phyloP scores from a whole-genome alignment of 345 rosid species.

The Arabidopsis thaliana region TAIR10.1 NC_003071.7:13594501-13595000 shows the following conservation, averaged over 20 bases:
- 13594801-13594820: slow-evolving; percentile 67
- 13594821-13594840: slow-evolving; percentile 66
- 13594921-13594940: slow-evolving; percentile 76
- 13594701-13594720: not conserved
- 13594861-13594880: not conserved
- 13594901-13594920: slow-evolving; percentile 46
- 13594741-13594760: slow-evolving; percentile 55
- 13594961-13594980: slow-evolving; percentile 58
- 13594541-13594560: slow-evolving; percentile 37
- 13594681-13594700: slow-evolving; percentile 6
- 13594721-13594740: slow-evolving; percentile 4
- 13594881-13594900: slow-evolving; percentile 1
- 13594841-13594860: slow-evolving; percentile 15
- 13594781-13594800: slow-evolving; percentile 55
- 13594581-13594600: slow-evolving; percentile 63
- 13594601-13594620: slow-evolving; percentile 66
- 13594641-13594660: slow-evolving; percentile 52
- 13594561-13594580: slow-evolving; percentile 50
- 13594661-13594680: not conserved
- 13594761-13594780: slow-evolving; percentile 60
- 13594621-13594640: slow-evolving; percentile 65
- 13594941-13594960: slow-evolving; percentile 59
- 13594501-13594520: not conserved
- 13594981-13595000: slow-evolving; percentile 55
- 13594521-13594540: slow-evolving; percentile 50